phyloP scores from a whole-genome alignment of 257 asterid species.

The Primulina eburnea region DNA sequence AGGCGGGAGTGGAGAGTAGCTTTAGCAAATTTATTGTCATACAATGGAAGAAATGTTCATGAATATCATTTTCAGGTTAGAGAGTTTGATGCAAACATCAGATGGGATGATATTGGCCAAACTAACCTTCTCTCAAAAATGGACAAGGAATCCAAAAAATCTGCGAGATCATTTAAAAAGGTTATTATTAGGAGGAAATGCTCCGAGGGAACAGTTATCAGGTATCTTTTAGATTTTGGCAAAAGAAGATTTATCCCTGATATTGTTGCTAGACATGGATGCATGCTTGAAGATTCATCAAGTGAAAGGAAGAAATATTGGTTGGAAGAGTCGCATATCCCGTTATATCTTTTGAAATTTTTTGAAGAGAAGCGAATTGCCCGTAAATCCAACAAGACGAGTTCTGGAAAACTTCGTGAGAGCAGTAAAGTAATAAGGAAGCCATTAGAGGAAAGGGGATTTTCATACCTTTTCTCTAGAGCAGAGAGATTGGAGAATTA shows the following conservation, averaged over 20 bases:
- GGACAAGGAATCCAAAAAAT: conserved; percentile 61
- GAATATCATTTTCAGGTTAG: conserved; percentile 58
- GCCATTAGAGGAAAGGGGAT: conserved; percentile 57
- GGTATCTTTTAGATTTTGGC: conserved; percentile 93
- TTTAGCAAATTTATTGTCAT: conserved; percentile 13
- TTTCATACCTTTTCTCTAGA: conserved; percentile 70
- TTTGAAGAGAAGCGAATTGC: conserved; percentile 82
- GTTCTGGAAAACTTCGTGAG: conserved; percentile 41
- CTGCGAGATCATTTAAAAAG: conserved; percentile 71
- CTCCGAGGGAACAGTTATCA: conserved; percentile 53
- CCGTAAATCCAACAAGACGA: conserved; percentile 60
- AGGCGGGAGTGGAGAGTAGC: conserved; percentile 16
- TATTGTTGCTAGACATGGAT: conserved; percentile 65
- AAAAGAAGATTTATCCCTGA: conserved; percentile 90
- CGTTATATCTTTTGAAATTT: conserved; percentile 75
- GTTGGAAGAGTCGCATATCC: conserved; percentile 86
- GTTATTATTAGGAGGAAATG: conserved; percentile 72
- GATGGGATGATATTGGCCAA: conserved; percentile 81
- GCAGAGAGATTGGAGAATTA: conserved; percentile 55
- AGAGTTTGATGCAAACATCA: conserved; percentile 81
- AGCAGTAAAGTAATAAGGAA: conserved; percentile 31
- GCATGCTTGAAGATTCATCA: conserved; percentile 58
- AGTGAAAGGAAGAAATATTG: conserved; percentile 74
- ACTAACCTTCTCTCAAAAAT: conserved; percentile 36
- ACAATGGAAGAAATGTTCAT: conserved; percentile 22